phyloP scores from a whole-genome alignment of 2,329 filamentous ascomycete genomes.

The Paecilomyces sp. region DNA sequence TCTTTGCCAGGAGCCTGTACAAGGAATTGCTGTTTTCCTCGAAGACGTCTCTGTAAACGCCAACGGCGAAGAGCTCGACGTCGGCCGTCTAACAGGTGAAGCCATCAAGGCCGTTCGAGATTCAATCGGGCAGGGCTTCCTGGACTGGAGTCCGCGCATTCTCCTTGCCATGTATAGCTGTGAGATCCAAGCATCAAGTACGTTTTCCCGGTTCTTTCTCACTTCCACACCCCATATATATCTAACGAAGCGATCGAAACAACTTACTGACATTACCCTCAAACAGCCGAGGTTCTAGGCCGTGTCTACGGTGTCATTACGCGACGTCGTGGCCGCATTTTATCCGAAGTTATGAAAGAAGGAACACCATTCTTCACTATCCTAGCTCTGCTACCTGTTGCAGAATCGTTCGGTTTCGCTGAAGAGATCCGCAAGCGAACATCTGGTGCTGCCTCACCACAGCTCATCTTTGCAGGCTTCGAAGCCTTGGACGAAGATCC shows the following conservation, averaged over 20 bases:
- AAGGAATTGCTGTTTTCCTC: conserved; percentile 85
- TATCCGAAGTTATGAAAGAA: conserved; percentile 86
- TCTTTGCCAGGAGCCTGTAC: conserved; percentile 85
- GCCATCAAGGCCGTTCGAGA: conserved; percentile 84
- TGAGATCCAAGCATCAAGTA: conserved; percentile 90
- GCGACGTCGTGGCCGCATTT: conserved; percentile 78
- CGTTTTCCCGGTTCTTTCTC: conserved; percentile 17
- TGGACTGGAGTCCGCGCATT: conserved; percentile 94
- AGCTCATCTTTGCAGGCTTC: conserved; percentile 88
- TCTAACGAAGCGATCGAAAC: conserved; percentile 2
- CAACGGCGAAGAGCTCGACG: conserved; percentile 46
- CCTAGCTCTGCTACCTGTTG: conserved; percentile 76
- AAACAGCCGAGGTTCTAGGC: conserved; percentile 76
- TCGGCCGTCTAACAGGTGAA: conserved; percentile 82
- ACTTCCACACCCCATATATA: neutral
- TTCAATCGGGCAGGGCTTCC: conserved; percentile 74
- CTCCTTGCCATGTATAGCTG: conserved; percentile 97
- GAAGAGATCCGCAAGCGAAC: conserved; percentile 96
- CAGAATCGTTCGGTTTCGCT: conserved; percentile 90
- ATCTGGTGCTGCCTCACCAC: conserved; percentile 81
- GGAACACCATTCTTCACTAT: conserved; percentile 97
- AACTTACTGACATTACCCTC: conserved; percentile 12
- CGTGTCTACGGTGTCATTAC: conserved; percentile 98
- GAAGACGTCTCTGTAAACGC: conserved; percentile 65
- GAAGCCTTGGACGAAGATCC: conserved; percentile 92